Evolutionary conservation across 257 asterid species (phyloP), one percentile per base, ranked within the genome.

Genomic region (Primulina eburnea): DNA sequence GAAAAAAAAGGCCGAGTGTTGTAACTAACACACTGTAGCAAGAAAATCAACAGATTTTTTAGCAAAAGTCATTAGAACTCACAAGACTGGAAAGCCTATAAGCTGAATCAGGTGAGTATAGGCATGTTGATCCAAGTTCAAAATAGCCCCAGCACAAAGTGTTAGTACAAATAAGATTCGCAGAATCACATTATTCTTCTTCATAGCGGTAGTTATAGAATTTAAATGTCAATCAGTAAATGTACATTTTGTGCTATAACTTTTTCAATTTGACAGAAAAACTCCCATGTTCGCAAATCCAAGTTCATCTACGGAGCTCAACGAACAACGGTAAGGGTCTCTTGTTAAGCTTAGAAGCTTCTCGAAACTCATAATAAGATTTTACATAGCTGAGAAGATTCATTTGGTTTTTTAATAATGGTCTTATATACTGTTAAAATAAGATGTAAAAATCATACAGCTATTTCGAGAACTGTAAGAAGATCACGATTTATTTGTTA

Each of bases 11-110:
- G 38, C 16, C 68, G 37, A 6, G 21, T 20, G 60, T n/a, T 37
- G 37, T 37, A 68, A 63, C 64, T 30, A 64, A 52, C 55, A 59
- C 21, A 55, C 29, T 60, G 34, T 37, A 73, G 50, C 56, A 65
- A 68, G 68, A 2, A 26, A 35, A 62, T 67, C 56, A 40, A 56
- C 28, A 6, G 21, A 63, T 33, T 33, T 33, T 33, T 33, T 6
- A 6, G 29, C 30, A 33, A 33, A 33, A 33, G 6, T 4, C 5
- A 33, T 33, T 6, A 33, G 37, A 33, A 53, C 63, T 4, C 35
- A 10, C 18, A 64, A 14, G 32, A 28, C 35, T 50, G 7, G 21
- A 50, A 47, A 16, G 55, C 55, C 18, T 47, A 47, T 12, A 47
- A 4, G 18, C 18, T 5, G 43, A 35, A 16, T 14, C 55, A 47